Conservation (phyloP, 2,329 filamentous ascomycete species). For the Zasmidium angulare region DNA sequence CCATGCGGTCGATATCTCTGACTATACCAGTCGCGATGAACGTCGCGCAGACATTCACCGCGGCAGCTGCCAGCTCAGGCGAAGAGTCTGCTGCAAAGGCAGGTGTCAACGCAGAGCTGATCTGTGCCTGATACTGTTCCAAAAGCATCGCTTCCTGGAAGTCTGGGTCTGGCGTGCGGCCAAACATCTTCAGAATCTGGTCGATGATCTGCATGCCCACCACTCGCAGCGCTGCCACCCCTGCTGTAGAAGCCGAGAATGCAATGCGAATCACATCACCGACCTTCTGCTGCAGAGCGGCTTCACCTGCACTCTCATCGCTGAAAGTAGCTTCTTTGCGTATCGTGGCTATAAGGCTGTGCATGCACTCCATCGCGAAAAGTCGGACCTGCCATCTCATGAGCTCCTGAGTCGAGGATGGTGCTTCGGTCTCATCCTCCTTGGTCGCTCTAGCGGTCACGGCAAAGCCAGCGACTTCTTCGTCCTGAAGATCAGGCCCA, state of each 20-base stretch:
- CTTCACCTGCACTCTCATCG: conserved; percentile 74
- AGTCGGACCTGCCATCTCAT: conserved; percentile 93
- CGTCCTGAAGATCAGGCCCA: conserved; percentile 82
- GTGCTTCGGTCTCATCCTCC: conserved; percentile 41
- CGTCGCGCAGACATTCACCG: conserved; percentile 95
- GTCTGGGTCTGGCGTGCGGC: conserved; percentile 90
- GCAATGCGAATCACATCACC: conserved; percentile 95
- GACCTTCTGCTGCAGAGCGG: conserved; percentile 76
- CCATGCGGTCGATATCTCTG: conserved; percentile 97
- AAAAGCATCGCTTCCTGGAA: conserved; percentile 95
- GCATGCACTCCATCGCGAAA: conserved; percentile 87
- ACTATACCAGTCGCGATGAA: conserved; percentile 98
- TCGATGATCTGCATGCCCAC: conserved; percentile 93
- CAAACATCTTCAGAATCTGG: conserved; percentile 91
- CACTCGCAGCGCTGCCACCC: conserved; percentile 83
- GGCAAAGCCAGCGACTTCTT: conserved; percentile 95
- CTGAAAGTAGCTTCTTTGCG: conserved; percentile 76
- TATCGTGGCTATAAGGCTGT: conserved; percentile 76
- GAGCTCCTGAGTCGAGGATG: conserved; percentile 69
- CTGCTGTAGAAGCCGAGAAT: conserved; percentile 94
- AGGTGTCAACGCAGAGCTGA: conserved; percentile 91
- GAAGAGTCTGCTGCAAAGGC: conserved; percentile 96
- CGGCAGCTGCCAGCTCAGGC: conserved; percentile 90
- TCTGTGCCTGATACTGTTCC: conserved; percentile 98
- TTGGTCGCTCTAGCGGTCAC: conserved; percentile 62